A percentile compares a stretch with the other conserved stretches of the same genome.
phyloP scores from a whole-genome alignment of 164 flowering plant species.

The Tinospora cordifolia region DNA sequence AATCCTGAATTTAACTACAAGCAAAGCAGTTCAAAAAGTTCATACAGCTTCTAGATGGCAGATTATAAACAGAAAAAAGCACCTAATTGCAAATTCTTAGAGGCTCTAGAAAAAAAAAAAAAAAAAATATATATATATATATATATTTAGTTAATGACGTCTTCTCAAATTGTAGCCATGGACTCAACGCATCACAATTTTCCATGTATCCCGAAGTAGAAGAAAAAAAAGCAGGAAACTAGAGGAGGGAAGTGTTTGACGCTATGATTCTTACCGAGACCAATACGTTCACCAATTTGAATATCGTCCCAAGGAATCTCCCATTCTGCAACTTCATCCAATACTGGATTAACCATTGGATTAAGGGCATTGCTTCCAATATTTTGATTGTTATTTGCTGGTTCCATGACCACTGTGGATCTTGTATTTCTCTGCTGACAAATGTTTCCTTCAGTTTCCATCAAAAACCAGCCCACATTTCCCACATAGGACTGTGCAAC shows the following conservation, averaged over 20 bases:
- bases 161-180: not conserved
- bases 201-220: not conserved
- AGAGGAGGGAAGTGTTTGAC: not conserved
- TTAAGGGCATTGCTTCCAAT: slow-evolving; percentile 19
- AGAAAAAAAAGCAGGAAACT: not conserved
- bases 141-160: not conserved
- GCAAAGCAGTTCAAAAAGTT: not conserved
- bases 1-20: no score
- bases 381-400: slow-evolving; percentile 14
- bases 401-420: slow-evolving; percentile 16
- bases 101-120: not conserved
- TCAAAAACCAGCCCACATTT: slow-evolving; percentile 2
- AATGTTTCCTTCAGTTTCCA: slow-evolving; percentile 17
- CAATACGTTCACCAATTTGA: slow-evolving; percentile 89
- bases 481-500: slow-evolving; percentile 18
- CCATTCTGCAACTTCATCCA: slow-evolving; percentile 72
- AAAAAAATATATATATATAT: no score
- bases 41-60: not conserved
- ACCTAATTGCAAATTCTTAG: not conserved
- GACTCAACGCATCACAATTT: not conserved
- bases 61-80: not conserved
- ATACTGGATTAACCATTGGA: slow-evolving; percentile 36
- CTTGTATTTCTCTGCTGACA: slow-evolving; percentile 10
- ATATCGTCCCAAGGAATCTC: slow-evolving; percentile 97
- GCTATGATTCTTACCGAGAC: slow-evolving; percentile 61